phyloP scores from a whole-genome alignment of 2,329 filamentous ascomycete species.

The Juglanconis juglandina region DNA sequence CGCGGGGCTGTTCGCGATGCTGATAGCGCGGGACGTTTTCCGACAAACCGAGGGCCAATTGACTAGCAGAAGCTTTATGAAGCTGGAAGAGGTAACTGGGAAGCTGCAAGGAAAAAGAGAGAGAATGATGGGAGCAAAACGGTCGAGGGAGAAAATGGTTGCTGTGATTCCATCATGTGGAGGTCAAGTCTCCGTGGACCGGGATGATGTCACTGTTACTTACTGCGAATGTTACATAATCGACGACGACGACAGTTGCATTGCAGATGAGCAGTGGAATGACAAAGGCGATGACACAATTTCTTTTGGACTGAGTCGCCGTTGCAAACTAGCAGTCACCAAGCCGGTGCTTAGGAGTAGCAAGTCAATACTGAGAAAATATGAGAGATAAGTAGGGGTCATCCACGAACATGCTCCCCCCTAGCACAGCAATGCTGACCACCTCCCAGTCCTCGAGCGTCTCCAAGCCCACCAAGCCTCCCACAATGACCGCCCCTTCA shows the following conservation, averaged over 20 bases:
- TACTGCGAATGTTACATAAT: not conserved
- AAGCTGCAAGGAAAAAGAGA: not conserved
- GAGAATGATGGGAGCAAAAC: not conserved
- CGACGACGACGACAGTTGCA: too few relatives aligned
- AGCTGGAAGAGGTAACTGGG: not conserved
- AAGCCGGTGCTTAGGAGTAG: not conserved
- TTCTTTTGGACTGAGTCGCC: too few relatives aligned
- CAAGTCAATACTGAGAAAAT: not conserved
- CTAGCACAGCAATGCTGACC: not conserved
- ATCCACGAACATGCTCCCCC: too few relatives aligned
- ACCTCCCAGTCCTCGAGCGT: constrained; percentile 47
- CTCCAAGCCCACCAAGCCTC: constrained; percentile 36
- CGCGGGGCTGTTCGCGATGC: not conserved
- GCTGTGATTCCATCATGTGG: not conserved
- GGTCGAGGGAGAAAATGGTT: too few relatives aligned
- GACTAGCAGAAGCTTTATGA: not conserved
- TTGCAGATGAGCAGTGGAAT: too few relatives aligned
- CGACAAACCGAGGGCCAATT: not conserved
- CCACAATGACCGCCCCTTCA: constrained; percentile 57
- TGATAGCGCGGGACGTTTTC: not conserved
- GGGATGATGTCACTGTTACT: constrained; percentile 16
- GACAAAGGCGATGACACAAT: too few relatives aligned
- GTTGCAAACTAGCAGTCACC: too few relatives aligned
- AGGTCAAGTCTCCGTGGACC: not conserved
- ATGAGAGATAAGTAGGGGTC: too few relatives aligned